Percentiles rank a stretch among this genome's conserved stretches.
Evolutionary conservation across 164 flowering plant species (phyloP).

Genomic region (Stephania yunnanensis): DNA sequence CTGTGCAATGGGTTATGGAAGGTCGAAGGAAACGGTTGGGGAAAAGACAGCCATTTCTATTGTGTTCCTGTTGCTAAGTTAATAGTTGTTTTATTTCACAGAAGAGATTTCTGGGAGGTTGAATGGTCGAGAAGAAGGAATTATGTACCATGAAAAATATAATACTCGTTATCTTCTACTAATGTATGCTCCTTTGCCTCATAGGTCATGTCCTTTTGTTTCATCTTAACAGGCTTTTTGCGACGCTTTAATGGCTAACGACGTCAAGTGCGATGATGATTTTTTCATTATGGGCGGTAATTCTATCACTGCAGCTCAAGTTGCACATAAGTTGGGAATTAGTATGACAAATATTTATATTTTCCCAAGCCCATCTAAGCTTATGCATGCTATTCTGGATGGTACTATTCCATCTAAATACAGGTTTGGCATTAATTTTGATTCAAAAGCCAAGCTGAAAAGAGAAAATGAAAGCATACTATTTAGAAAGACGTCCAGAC

Average conservation of each 20-base stretch:
- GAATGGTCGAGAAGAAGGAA: too few species aligned
- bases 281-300: conserved; percentile 84
- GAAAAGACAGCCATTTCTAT: too few species aligned
- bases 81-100: too few species aligned
- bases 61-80: too few species aligned
- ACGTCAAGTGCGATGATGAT: conserved; percentile 56
- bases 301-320: conserved; percentile 84
- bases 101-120: too few species aligned
- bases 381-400: conserved; percentile 37
- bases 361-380: conserved; percentile 61
- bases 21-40: too few species aligned
- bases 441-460: conserved; percentile 18
- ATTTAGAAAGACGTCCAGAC: conserved; percentile 8
- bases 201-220: neutral
- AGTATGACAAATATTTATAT: conserved; percentile 67
- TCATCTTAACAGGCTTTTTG: conserved; percentile 53
- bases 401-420: conserved; percentile 17
- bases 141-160: too few species aligned
- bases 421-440: conserved; percentile 15
- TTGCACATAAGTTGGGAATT: conserved; percentile 58
- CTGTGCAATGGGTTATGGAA: too few species aligned
- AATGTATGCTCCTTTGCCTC: neutral
- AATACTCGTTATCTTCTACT: too few species aligned
- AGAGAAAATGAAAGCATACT: conserved; percentile 12
- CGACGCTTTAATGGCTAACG: conserved; percentile 54